Evolutionary conservation across 2,329 filamentous ascomycete genomes (phyloP).

Genomic region (Apiospora arundinis): DNA sequence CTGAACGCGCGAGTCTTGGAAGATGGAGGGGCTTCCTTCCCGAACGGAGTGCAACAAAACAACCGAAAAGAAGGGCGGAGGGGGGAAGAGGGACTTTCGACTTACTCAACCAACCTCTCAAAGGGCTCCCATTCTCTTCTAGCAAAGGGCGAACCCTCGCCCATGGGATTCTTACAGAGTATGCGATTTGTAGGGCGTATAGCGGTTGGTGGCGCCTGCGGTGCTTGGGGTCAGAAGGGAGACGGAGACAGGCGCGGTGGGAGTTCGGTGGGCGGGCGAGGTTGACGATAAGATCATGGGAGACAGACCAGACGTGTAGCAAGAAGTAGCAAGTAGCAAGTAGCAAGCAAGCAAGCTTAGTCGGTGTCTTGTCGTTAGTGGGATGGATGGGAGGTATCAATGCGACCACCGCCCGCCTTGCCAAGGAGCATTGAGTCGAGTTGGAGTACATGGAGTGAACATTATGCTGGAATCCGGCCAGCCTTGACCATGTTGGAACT

Average conservation of each 20-base stretch:
- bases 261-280: slow-evolving; percentile 20
- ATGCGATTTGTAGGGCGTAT: neutral
- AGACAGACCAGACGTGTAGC: slow-evolving; percentile 14
- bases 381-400: neutral
- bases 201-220: neutral
- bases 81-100: slow-evolving; percentile 23
- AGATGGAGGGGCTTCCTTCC: slow-evolving; percentile 3
- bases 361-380: slow-evolving; percentile 6
- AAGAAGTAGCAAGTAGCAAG: neutral
- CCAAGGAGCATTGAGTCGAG: slow-evolving; percentile 12
- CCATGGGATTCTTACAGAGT: slow-evolving; percentile 32
- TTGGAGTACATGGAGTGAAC: neutral
- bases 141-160: slow-evolving; percentile 34
- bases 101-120: slow-evolving; percentile 35
- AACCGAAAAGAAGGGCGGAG: neutral
- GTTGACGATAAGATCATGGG: slow-evolving; percentile 27
- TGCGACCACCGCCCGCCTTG: slow-evolving; percentile 15
- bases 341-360: slow-evolving; percentile 9
- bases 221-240: neutral
- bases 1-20: neutral
- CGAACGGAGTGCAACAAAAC: neutral
- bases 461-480: neutral
- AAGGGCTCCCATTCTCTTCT: slow-evolving; percentile 40
- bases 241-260: slow-evolving; percentile 14
- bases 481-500: slow-evolving; percentile 4